Base-by-base conservation (phyloP, 257 asterid species). In the Rauvolfia tetraphylla region DNA sequence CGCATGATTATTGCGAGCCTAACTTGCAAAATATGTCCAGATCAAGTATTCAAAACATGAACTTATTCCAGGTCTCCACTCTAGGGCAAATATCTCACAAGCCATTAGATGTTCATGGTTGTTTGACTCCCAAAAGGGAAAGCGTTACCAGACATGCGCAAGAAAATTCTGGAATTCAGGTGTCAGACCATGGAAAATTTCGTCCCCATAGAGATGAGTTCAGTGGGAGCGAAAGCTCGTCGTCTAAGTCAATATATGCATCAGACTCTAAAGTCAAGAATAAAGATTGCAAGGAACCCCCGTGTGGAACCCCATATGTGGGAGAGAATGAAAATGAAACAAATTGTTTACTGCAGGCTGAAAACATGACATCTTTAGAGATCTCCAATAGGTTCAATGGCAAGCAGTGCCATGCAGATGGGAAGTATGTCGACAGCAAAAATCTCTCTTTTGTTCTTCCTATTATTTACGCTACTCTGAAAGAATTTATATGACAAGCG, bases 161-260 rank as follows among this genome's bases (percentile, higher is more conserved):
- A 2, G 76, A 75, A 70, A 39, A 27, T 65, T 18, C 75, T 42
- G 81, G 66, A n/a, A 36, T 57, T 54, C 54, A 49, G 49, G 51
- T 77, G 14, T 23, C 65, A 44, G 72, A 74, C 29, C 42, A 51
- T 44, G 78, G 75, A 33, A 78, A 80, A 46, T n/a, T 80, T 73
- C 79, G 73, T 59, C 63, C 33, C 6, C 80, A 76, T 44, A 59
- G 44, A 63, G 80, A 81, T 39, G 46, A 61, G 34, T 71, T 79
- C 25, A 44, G 48, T 36, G 61, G 74, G 53, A 77, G 81, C 46
- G 77, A 79, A 36, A 72, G 74, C 77, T 79, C 75, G 4, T 75
- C 66, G 49, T 79, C 57, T 54, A 63, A 76, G 25, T 73, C 72
- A 48, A 72, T 27, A 42, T 27, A 73, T 74, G 46, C 71, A 58